Conservation (phyloP, 2,329 filamentous ascomycete species). For the Xylaria hypoxylon region DNA sequence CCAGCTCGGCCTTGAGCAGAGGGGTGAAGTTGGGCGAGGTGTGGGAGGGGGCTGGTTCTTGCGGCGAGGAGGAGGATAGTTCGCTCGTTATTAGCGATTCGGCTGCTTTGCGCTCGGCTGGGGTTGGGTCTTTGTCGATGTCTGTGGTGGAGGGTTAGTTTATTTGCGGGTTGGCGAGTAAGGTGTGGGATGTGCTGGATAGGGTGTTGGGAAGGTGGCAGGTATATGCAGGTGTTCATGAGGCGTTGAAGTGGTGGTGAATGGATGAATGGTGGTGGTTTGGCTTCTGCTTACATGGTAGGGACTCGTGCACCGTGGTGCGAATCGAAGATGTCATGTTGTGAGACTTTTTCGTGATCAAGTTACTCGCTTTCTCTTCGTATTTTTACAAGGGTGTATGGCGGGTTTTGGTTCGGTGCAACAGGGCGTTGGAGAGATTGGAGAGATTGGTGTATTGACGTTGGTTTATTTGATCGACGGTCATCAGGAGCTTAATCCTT, state of each 20-base stretch:
- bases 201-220: neutral
- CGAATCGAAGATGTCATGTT: slow-evolving; percentile 70
- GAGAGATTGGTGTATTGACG: slow-evolving; percentile 4
- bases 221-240: neutral
- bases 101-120: slow-evolving; percentile 72
- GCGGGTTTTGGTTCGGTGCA: neutral
- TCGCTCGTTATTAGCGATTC: slow-evolving; percentile 77
- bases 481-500: slow-evolving; percentile 11
- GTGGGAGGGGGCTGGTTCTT: slow-evolving; percentile 63
- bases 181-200: neutral
- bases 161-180: slow-evolving; percentile 26
- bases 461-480: neutral
- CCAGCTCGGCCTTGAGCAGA: slow-evolving; percentile 75
- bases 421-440: neutral
- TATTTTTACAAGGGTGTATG: neutral
- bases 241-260: neutral
- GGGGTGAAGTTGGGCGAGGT: slow-evolving; percentile 70
- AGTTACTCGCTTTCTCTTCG: neutral
- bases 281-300: slow-evolving; percentile 73
- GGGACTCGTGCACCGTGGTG: slow-evolving; percentile 78
- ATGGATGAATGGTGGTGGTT: slow-evolving; percentile 3
- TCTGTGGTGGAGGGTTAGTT: slow-evolving; percentile 63
- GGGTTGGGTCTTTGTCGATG: slow-evolving; percentile 79
- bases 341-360: slow-evolving; percentile 38
- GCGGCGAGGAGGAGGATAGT: slow-evolving; percentile 57